Conservation (phyloP, 176 grass and related monocot species). For the Triticum aestivum region IWGSC_CS_RefSeq_v2.1 NC_057800.1:484303997-484304496, state of each 20-base stretch:
- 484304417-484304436: not conserved
- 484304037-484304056: no score
- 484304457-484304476: not conserved
- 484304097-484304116: no score
- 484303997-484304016: no score
- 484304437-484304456: not conserved
- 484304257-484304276: not conserved
- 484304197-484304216: not conserved
- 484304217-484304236: not conserved
- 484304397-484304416: not conserved
- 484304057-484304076: no score
- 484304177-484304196: no score
- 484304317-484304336: slow-evolving; percentile 34
- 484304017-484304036: no score
- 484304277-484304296: not conserved
- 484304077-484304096: no score
- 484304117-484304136: no score
- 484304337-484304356: not conserved
- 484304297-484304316: not conserved
- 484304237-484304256: not conserved
- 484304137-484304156: no score
- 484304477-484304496: not conserved
- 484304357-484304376: not conserved
- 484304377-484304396: not conserved
- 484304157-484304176: no score